Percentiles rank a stretch among this genome's conserved stretches.
Evolutionary conservation across 305 asterid genomes (phyloP).

Genomic region (Fraxinus floribunda): DNA sequence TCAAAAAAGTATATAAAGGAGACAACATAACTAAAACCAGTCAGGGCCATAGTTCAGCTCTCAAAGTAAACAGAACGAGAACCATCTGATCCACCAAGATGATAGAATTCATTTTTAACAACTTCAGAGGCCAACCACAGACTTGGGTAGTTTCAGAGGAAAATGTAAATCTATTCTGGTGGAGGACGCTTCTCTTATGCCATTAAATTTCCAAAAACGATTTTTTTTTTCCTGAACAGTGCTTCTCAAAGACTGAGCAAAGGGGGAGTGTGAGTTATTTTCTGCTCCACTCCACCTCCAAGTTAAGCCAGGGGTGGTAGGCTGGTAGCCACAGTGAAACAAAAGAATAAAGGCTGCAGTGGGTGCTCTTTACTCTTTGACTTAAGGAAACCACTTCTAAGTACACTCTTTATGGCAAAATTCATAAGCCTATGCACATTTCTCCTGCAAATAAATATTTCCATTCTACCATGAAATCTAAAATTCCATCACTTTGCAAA

Average conservation of each 20-base stretch:
- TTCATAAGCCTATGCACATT: not conserved
- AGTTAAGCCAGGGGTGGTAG: not conserved
- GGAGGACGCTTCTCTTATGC: not conserved
- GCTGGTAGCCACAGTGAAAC: not conserved
- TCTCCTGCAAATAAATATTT: not conserved
- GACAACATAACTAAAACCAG: conserved; percentile 5
- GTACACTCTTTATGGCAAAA: not conserved
- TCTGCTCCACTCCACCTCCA: not conserved
- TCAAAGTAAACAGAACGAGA: conserved; percentile 12
- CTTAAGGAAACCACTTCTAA: not conserved
- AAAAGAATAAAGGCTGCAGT: not conserved
- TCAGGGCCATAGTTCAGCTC: conserved; percentile 3
- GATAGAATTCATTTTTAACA: not conserved
- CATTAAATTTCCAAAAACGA: not conserved
- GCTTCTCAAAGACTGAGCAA: not conserved
- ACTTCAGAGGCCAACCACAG: not conserved
- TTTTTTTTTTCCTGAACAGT: not conserved
- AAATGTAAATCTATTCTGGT: not conserved
- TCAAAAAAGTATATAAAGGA: not conserved
- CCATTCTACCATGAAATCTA: not conserved
- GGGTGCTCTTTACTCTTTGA: not conserved
- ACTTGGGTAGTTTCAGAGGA: not conserved
- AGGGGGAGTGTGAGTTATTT: not conserved
- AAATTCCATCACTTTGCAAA: not conserved
- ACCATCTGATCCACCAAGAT: conserved; percentile 21